Evolutionary conservation across 441 rosid genomes (phyloP), one percentile per base, ranked within the genome.

Genomic region (Raphanus hybrid): DNA sequence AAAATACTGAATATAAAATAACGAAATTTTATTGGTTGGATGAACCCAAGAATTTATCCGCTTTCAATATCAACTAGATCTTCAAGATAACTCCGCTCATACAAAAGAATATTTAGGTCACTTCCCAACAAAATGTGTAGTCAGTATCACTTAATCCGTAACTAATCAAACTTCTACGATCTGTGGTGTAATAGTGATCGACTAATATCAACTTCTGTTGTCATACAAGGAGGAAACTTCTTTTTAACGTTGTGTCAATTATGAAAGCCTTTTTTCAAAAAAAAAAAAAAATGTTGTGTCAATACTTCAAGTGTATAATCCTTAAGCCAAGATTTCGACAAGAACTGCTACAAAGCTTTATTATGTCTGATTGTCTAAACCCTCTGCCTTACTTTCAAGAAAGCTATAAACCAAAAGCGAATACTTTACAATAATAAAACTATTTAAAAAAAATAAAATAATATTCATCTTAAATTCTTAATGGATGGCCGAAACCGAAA

Each of bases 401-500:
- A 70, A 55, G 11, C 4, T 16, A 16, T 37, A 37, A 37, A 37
- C 43, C 43, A 37, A 37, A 50, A 50, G 29, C 18, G 66, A 11
- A 61, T n/a, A 52, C 55, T 12, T 55, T 15, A 34, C 43, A 43
- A 55, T 1, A 34, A 66, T 37, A 32, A 41, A 75, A 27, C 15
- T 41, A 55, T 15, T 37, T 10, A 54, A 2, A 23, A 23, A 23
- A 23, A 23, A 23, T 23, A 23, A 23, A 23, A 23, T 23, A 23
- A 23, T 23, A 23, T 23, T 23, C 26, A 23, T 23, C 26, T 23
- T 23, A 23, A 23, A 23, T 23, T 23, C 26, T 23, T 23, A 12
- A 26, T 77, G 77, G 18, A 68, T 0, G 10, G 78, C 78, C 70
- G 78, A 79, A 74, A 79, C 78, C 70, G 78, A 79, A 74, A 79